A percentile compares a stretch with the other conserved stretches of the same genome.
Conservation (phyloP, 768 basidiomycete species). For the Scleroderma citrinum region DNA sequence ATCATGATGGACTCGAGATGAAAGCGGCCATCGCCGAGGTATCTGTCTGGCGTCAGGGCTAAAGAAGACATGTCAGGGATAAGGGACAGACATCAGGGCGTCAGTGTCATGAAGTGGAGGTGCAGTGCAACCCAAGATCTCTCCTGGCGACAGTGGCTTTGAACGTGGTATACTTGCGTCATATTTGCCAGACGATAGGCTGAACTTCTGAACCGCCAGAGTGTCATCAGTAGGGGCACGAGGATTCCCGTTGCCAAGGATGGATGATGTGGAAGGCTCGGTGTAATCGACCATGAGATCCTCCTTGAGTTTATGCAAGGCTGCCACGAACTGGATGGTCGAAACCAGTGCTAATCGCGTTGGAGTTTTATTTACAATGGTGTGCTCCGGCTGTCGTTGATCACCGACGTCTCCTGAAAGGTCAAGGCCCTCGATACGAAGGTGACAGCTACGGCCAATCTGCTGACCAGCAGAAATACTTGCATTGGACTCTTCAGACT, state of each 20-base stretch:
- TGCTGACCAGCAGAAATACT: slow-evolving; percentile 44
- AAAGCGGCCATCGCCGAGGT: slow-evolving; percentile 96
- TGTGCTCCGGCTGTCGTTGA: slow-evolving; percentile 9
- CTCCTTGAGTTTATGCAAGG: slow-evolving; percentile 81
- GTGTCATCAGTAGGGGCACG: not conserved
- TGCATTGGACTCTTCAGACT: slow-evolving; percentile 42
- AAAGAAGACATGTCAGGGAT: slow-evolving; percentile 18
- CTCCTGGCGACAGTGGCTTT: slow-evolving; percentile 92
- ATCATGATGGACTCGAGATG: slow-evolving; percentile 99
- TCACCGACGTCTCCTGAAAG: slow-evolving; percentile 1
- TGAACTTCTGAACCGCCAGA: not conserved
- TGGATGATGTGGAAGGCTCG: slow-evolving; percentile 2
- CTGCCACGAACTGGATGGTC: slow-evolving; percentile 96
- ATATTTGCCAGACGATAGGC: slow-evolving; percentile 58
- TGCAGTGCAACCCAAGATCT: slow-evolving; percentile 95
- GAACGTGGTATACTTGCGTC: slow-evolving; percentile 75
- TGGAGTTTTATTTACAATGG: slow-evolving; percentile 18
- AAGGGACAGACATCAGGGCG: slow-evolving; percentile 71
- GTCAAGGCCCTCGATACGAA: slow-evolving; percentile 53
- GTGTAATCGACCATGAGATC: slow-evolving; percentile 50
- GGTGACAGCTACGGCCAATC: slow-evolving; percentile 35
- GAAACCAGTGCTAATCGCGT: slow-evolving; percentile 90
- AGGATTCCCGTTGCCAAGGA: slow-evolving; percentile 3
- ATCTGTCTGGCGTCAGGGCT: slow-evolving; percentile 43
- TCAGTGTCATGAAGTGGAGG: slow-evolving; percentile 77